These are phyloP conservation scores for Jimgerdemannia lactiflua DNA, from an alignment of 192 early-diverging fungal genomes.

Conservation along the genomic window DNA sequence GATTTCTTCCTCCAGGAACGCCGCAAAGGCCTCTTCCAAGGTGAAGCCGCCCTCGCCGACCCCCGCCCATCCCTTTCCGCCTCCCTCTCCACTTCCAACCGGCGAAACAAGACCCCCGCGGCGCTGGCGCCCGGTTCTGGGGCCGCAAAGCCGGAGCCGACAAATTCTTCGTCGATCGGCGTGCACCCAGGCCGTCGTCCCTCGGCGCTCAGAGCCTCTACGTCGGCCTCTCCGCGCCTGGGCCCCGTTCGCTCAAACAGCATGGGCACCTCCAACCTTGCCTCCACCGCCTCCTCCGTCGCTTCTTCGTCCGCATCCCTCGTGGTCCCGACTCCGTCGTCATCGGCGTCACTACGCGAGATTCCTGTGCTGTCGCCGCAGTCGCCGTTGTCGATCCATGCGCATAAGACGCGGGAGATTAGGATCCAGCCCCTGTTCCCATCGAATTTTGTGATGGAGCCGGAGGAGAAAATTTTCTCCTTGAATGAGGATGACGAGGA, in stretches of 20 bases:
- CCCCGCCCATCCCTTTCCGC: slow-evolving; percentile 3
- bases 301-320: not conserved
- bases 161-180: slow-evolving; percentile 1
- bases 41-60: slow-evolving; percentile 34
- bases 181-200: slow-evolving; percentile 26
- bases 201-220: slow-evolving; percentile 23
- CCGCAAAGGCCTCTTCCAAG: slow-evolving; percentile 52
- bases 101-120: slow-evolving; percentile 4
- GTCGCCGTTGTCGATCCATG: slow-evolving; percentile 22
- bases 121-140: not conserved
- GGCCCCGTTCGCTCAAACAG: slow-evolving; percentile 7
- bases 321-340: not conserved
- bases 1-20: slow-evolving; percentile 52
- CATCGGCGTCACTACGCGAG: slow-evolving; percentile 14
- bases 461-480: slow-evolving; percentile 28
- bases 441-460: slow-evolving; percentile 50
- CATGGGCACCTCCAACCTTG: not conserved
- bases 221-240: slow-evolving; percentile 28
- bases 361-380: not conserved
- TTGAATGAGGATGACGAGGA: slow-evolving; percentile 40
- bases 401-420: slow-evolving; percentile 35
- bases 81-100: slow-evolving; percentile 8
- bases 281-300: slow-evolving; percentile 4
- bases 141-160: too few relatives aligned
- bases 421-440: slow-evolving; percentile 53